These are phyloP conservation scores for Geotrichum europaeum DNA, from an alignment of 1,139 yeast species.

Conservation along the genomic window DNA sequence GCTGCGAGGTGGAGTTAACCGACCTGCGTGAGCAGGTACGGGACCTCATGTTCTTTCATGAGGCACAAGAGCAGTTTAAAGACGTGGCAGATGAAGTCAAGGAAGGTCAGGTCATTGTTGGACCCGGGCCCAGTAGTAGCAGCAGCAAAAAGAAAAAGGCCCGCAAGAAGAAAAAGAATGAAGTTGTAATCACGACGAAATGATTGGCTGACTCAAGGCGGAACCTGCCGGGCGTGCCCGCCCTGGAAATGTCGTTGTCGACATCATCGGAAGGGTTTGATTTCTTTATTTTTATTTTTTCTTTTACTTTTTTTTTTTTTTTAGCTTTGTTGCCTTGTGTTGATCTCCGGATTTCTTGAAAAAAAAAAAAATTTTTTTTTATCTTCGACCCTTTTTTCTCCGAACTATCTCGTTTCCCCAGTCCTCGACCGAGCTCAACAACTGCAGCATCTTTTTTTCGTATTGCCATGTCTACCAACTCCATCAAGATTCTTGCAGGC, in stretches of 20 bases:
- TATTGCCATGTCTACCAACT: constrained; percentile 46
- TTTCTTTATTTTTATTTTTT: too few species aligned
- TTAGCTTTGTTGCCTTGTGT: neutral
- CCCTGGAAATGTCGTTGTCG: too few species aligned
- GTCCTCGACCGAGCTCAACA: neutral
- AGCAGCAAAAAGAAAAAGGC: neutral
- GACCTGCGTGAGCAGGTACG: constrained; percentile 61
- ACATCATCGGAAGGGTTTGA: too few species aligned
- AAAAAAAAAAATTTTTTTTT: too few species aligned
- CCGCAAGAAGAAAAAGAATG: neutral
- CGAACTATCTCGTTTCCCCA: neutral
- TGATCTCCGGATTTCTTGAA: neutral
- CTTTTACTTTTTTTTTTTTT: too few species aligned
- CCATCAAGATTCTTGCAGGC: constrained; percentile 82
- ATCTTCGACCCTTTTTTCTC: neutral
- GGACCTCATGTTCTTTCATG: constrained; percentile 78
- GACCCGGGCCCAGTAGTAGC: neutral
- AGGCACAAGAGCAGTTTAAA: constrained; percentile 64
- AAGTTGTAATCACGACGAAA: neutral
- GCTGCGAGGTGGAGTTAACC: constrained; percentile 36
- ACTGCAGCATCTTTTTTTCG: neutral
- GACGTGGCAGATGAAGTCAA: constrained; percentile 65
- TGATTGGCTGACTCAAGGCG: neutral
- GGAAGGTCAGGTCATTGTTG: constrained; percentile 59
- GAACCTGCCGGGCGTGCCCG: too few species aligned